These are phyloP conservation scores for Nigrospora osmanthi DNA, from an alignment of 2,329 filamentous ascomycete genomes.

Conservation along the genomic window DNA sequence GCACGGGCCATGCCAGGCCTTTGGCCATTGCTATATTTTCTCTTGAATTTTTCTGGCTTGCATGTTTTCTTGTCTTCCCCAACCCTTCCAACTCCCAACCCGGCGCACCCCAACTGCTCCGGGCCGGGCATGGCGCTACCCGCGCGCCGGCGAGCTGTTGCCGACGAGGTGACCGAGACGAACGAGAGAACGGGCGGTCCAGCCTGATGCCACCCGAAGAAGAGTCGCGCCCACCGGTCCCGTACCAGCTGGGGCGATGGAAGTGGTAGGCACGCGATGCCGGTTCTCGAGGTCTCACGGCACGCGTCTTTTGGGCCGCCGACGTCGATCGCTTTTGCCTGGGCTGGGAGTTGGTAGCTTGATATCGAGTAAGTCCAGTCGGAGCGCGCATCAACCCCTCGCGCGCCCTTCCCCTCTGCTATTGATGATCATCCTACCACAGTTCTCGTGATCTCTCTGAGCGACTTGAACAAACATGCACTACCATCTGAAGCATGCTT, in stretches of 20 bases:
- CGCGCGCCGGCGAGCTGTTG: no score
- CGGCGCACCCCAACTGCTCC: no score
- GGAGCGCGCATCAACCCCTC: no score
- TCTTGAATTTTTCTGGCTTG: constrained; percentile 3
- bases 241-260: no score
- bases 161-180: no score
- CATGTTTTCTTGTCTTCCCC: neutral
- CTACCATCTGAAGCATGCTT: constrained; percentile 60
- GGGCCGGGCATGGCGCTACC: no score
- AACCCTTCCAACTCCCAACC: neutral
- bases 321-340: neutral
- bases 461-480: constrained; percentile 62
- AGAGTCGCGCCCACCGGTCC: no score
- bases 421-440: constrained; percentile 50
- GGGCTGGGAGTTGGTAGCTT: neutral
- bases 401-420: constrained; percentile 17
- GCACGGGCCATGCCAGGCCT: constrained; percentile 4
- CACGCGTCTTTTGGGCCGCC: no score
- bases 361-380: constrained; percentile 6
- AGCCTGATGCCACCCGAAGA: no score
- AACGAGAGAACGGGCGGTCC: no score
- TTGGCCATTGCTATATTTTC: neutral
- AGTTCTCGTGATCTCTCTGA: constrained; percentile 54
- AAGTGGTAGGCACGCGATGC: no score
- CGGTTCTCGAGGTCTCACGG: no score